phyloP scores from a whole-genome alignment of 1,139 yeast genomes.

The Suhomyces ambrosiae region DNA sequence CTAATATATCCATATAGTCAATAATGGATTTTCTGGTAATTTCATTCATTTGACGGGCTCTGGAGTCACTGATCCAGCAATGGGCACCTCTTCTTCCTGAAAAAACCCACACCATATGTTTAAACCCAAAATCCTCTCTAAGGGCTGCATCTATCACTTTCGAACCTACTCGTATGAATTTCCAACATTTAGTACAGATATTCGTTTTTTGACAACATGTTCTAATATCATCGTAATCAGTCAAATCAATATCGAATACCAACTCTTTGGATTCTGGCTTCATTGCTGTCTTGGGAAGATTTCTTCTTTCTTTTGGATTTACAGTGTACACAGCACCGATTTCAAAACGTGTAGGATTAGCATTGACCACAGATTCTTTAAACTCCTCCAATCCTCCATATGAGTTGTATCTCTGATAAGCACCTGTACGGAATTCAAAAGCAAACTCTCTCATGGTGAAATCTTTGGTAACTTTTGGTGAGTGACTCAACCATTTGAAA shows the following conservation, averaged over 20 bases:
- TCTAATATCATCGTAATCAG: conserved; percentile 92
- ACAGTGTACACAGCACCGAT: conserved; percentile 90
- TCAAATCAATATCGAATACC: conserved; percentile 95
- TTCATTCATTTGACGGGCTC: conserved; percentile 79
- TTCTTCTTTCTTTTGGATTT: conserved; percentile 82
- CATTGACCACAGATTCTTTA: conserved; percentile 66
- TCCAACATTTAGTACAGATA: conserved; percentile 93
- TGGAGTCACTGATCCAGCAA: conserved; percentile 92
- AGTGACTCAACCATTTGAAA: conserved; percentile 88
- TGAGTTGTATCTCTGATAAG: conserved; percentile 88
- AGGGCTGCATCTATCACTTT: conserved; percentile 71
- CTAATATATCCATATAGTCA: conserved; percentile 78
- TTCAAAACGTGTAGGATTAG: conserved; percentile 91
- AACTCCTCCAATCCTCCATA: conserved; percentile 69
- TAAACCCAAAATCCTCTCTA: conserved; percentile 86
- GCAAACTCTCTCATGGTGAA: conserved; percentile 94
- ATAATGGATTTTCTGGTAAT: conserved; percentile 72
- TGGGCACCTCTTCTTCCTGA: conserved; percentile 99
- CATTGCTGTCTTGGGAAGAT: conserved; percentile 76
- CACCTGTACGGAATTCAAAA: conserved; percentile 81
- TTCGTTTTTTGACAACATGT: conserved; percentile 89
- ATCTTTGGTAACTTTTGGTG: conserved; percentile 67
- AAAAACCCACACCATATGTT: conserved; percentile 89
- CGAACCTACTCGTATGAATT: conserved; percentile 85
- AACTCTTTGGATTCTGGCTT: conserved; percentile 83